Percentiles rank a stretch among this genome's conserved stretches.
phyloP scores from a whole-genome alignment of 768 basidiomycete species.

The Dacryopinax spathularia region DNA sequence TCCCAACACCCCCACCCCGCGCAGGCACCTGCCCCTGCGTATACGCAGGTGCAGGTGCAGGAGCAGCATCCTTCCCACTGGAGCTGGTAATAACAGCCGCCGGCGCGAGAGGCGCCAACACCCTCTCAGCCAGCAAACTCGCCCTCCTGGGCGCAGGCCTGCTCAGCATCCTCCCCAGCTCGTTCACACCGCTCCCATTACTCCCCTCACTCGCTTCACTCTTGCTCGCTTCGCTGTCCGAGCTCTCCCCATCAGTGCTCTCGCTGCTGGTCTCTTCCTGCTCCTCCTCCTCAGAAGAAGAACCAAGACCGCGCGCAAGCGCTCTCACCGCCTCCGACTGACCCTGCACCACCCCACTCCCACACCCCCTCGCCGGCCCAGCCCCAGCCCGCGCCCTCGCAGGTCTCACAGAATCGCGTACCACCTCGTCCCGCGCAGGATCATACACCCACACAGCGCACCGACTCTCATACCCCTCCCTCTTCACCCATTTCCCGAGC shows the following conservation, averaged over 20 bases:
- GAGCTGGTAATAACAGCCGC: too few species aligned
- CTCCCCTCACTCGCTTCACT: too few species aligned
- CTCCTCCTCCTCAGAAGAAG: background rate
- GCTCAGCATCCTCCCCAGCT: too few species aligned
- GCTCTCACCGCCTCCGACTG: background rate
- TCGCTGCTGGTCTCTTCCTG: too few species aligned
- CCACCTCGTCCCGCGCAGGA: background rate
- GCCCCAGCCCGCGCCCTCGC: background rate
- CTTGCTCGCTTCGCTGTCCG: background rate
- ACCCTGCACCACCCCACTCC: background rate
- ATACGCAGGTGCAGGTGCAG: too few species aligned
- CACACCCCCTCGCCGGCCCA: background rate
- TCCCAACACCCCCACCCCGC: too few species aligned
- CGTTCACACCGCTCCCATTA: too few species aligned
- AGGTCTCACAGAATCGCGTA: background rate
- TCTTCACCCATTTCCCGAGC: background rate
- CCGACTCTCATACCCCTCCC: background rate
- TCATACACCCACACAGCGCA: background rate
- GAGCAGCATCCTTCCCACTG: too few species aligned
- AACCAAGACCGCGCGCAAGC: background rate
- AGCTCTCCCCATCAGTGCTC: background rate
- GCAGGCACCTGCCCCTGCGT: too few species aligned
- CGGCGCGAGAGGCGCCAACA: too few species aligned
- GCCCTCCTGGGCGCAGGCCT: too few species aligned
- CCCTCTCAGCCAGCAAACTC: too few species aligned